Conservation (phyloP, 75 land plant genomes). For the Sequoiadendron giganteum region DNA sequence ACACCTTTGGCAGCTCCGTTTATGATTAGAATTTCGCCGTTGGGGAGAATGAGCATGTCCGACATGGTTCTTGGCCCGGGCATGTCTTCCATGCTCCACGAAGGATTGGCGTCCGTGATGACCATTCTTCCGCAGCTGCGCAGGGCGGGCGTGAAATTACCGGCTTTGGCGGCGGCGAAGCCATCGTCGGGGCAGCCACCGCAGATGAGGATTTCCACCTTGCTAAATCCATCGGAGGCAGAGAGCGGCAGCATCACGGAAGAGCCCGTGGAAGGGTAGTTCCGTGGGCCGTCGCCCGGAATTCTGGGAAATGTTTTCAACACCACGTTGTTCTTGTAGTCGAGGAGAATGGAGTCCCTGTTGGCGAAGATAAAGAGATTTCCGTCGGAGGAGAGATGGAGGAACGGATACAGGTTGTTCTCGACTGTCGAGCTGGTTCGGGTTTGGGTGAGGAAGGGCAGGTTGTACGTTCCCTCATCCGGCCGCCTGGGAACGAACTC, state of each 20-base stretch:
- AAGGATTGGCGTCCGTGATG: constrained; percentile 38
- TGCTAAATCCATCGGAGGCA: neutral
- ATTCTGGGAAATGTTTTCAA: neutral
- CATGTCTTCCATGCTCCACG: constrained; percentile 68
- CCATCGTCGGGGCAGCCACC: constrained; percentile 53
- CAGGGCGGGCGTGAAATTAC: constrained; percentile 28
- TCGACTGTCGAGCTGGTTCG: too few species aligned
- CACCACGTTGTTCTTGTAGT: too few species aligned
- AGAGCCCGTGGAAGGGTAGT: constrained; percentile 35
- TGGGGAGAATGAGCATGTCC: constrained; percentile 72
- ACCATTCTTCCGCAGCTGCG: constrained; percentile 48
- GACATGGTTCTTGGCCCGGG: constrained; percentile 63
- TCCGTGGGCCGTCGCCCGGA: constrained; percentile 31
- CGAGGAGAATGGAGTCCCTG: too few species aligned
- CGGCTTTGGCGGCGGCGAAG: constrained; percentile 11
- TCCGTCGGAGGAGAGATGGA: too few species aligned
- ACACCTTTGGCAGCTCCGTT: constrained; percentile 50
- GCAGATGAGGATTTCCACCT: constrained; percentile 58
- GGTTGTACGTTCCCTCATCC: too few species aligned
- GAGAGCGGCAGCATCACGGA: constrained; percentile 26
- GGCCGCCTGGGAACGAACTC: too few species aligned
- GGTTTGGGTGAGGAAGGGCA: too few species aligned
- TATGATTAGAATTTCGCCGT: constrained; percentile 62
- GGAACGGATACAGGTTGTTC: too few species aligned
- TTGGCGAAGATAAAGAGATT: too few species aligned